These are phyloP conservation scores for Cordyceps pruinosa DNA, from an alignment of 2,329 filamentous ascomycete genomes.

Conservation along the genomic window DNA sequence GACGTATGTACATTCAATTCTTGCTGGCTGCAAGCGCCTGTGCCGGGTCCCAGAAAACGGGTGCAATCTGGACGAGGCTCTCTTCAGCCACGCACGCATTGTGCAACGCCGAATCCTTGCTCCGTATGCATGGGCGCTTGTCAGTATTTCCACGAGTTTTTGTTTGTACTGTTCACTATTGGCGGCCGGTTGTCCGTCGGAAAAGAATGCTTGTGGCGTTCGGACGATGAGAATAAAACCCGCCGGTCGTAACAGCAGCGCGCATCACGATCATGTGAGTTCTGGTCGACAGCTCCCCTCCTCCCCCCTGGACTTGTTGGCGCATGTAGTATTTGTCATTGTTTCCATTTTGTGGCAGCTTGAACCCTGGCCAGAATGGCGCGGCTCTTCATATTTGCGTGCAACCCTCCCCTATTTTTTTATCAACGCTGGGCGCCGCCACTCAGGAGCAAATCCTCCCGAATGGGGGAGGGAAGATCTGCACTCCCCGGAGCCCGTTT, in stretches of 20 bases:
- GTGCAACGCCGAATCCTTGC: not conserved
- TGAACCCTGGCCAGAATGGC: not conserved
- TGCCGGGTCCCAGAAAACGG: no score
- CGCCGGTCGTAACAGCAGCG: not conserved
- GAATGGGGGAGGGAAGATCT: not conserved
- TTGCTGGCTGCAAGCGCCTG: not conserved
- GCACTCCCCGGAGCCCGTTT: not conserved
- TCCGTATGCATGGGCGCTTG: no score
- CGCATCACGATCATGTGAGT: not conserved
- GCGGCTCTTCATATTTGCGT: constrained; percentile 5
- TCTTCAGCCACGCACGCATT: not conserved
- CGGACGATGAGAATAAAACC: no score
- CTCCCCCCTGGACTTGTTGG: no score
- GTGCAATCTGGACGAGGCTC: not conserved
- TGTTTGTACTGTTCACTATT: no score
- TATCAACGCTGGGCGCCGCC: not conserved
- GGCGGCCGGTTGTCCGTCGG: not conserved
- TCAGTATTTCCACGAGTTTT: no score
- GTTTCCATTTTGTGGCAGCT: not conserved
- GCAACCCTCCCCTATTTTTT: not conserved
- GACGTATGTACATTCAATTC: no score
- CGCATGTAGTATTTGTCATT: not conserved
- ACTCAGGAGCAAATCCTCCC: not conserved
- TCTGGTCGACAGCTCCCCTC: no score
- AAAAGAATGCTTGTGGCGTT: not conserved